Base-by-base conservation (phyloP, 495 filamentous ascomycete species). In the Xanthoparmelia taractica region DNA sequence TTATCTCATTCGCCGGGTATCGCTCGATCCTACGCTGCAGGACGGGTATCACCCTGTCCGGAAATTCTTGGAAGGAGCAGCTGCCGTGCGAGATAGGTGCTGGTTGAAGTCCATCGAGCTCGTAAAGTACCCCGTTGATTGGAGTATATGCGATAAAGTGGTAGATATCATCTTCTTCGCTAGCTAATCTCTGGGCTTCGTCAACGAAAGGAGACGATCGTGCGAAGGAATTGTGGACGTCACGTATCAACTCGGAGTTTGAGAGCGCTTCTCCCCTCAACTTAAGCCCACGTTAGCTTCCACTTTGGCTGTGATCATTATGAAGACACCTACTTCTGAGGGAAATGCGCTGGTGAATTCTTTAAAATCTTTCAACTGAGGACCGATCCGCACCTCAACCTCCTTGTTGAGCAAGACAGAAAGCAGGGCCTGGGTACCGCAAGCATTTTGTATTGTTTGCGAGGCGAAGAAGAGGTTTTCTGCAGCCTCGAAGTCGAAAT, bases 371-470 rank as follows among this genome's bases (percentile, higher is more conserved):
- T 71, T 72, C 34, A 98, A 79, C 63, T 81, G 77, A 3, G 72
- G 63, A 43, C 95, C 85, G 65, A 88, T 80, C 15, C 81, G 74
- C 57, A 86, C 76, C 17, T 76, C 70, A 25, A 61, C 70, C 20
- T 86, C 85, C 67, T 94, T 86, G 77, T 99, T 99, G 61, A 99
- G 80, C 31, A 99, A 82, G 64, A 97, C 87, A 55, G 88, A 92
- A 38, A 99, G 84, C 63, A 99, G 85, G 31, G 94, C 94, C 77
- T 97, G 94, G 20, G 94, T 99, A 63, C 92, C 94, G 79, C 94
- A 99, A 33, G 94, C 94, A 78, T 99, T 99, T 78, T 97, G 94
- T 75, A 99, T 99, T 1, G 93, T 97, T 77, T 99, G 94, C 17
- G 87, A 86, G 4, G 94, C 94, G 78, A 99, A 99, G 81, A 96